These are phyloP conservation scores for Xanthoconium stramineum DNA, from an alignment of 768 basidiomycete species.

Conservation along the genomic window DNA sequence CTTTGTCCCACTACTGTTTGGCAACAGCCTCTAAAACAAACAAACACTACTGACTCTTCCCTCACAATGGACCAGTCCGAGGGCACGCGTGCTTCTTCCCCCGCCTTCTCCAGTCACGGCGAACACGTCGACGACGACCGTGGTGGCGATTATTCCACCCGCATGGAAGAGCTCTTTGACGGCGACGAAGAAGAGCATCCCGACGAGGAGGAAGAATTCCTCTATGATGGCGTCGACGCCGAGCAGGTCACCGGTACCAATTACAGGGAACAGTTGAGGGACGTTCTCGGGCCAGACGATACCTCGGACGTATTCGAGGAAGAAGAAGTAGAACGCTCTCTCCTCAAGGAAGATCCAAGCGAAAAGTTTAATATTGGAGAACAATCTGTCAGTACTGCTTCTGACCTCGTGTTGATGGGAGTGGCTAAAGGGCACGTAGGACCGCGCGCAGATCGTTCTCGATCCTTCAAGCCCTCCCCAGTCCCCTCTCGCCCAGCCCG, in stretches of 20 bases:
- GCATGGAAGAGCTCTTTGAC: slow-evolving; percentile 30
- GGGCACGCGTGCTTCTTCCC: slow-evolving; percentile 4
- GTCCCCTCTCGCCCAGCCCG: slow-evolving; percentile 32
- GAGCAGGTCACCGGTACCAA: slow-evolving; percentile 40
- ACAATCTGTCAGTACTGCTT: slow-evolving; percentile 31
- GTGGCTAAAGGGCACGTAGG: slow-evolving; percentile 26
- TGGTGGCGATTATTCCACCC: slow-evolving; percentile 24
- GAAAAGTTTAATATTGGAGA: slow-evolving; percentile 26
- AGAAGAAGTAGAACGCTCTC: slow-evolving; percentile 44
- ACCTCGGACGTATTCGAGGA: slow-evolving; percentile 47
- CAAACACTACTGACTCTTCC: slow-evolving; percentile 7
- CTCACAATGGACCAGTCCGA: slow-evolving; percentile 11
- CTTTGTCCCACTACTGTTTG: slow-evolving; percentile 27
- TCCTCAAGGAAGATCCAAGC: slow-evolving; percentile 39
- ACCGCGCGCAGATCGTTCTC: slow-evolving; percentile 37
- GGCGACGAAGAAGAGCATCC: slow-evolving; percentile 44
- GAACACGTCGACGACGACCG: slow-evolving; percentile 22
- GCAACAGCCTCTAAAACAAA: slow-evolving; percentile 26
- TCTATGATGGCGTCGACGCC: slow-evolving; percentile 73
- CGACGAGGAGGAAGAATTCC: slow-evolving; percentile 60
- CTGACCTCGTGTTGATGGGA: slow-evolving; percentile 16
- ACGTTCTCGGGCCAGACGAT: slow-evolving; percentile 67
- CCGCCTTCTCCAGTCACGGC: slow-evolving; percentile 16
- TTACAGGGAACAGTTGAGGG: slow-evolving; percentile 67
- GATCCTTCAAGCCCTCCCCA: slow-evolving; percentile 40